Evolutionary conservation across 306 rosid genomes (phyloP).

Genomic region (Malus domestica): ASM211411v1 NC_041794.1:37077001-37077500

Average conservation of each 20-base stretch:
- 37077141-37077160: slow-evolving; percentile 74
- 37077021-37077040: slow-evolving; percentile 98
- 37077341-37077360: slow-evolving; percentile 91
- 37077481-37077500: slow-evolving; percentile 89
- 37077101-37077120: slow-evolving; percentile 90
- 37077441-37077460: slow-evolving; percentile 92
- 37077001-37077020: slow-evolving; percentile 99
- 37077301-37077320: slow-evolving; percentile 98
- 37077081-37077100: slow-evolving; percentile 83
- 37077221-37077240: slow-evolving; percentile 87
- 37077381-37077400: slow-evolving; percentile 93
- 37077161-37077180: background rate
- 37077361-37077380: slow-evolving; percentile 91
- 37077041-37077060: slow-evolving; percentile 97
- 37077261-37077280: slow-evolving; percentile 90
- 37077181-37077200: slow-evolving; percentile 99
- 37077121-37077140: slow-evolving; percentile 80
- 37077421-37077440: slow-evolving; percentile 86
- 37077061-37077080: slow-evolving; percentile 99
- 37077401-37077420: slow-evolving; percentile 90
- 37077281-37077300: slow-evolving; percentile 69
- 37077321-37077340: slow-evolving; percentile 94
- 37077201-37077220: slow-evolving; percentile 94
- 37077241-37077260: slow-evolving; percentile 90
- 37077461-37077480: slow-evolving; percentile 92